Evolutionary conservation across 208 protist genomes (phyloP).

Genomic region (Trypanosoma boissoni): DNA sequence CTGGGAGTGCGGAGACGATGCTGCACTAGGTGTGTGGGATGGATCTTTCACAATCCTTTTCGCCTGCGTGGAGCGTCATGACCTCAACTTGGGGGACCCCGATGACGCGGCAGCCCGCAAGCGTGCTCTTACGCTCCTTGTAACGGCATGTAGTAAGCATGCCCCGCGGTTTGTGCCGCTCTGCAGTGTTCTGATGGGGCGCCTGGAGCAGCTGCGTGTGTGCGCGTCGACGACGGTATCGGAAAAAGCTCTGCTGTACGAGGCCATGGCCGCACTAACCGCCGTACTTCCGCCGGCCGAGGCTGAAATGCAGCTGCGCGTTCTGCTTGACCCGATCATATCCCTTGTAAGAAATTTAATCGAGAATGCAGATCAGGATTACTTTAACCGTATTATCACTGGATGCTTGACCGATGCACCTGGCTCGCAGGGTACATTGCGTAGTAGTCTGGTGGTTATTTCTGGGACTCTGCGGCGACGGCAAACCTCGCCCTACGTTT

Average conservation of each 20-base stretch:
- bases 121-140: slow-evolving; percentile 41
- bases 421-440: slow-evolving; percentile 34
- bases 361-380: slow-evolving; percentile 27
- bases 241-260: slow-evolving; percentile 65
- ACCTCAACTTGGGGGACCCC: slow-evolving; percentile 24
- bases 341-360: slow-evolving; percentile 32
- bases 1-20: slow-evolving; percentile 52
- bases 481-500: slow-evolving; percentile 40
- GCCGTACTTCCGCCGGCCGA: slow-evolving; percentile 35
- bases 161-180: slow-evolving; percentile 28
- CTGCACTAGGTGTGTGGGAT: slow-evolving; percentile 56
- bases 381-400: slow-evolving; percentile 62
- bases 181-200: slow-evolving; percentile 26
- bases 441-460: slow-evolving; percentile 44
- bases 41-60: slow-evolving; percentile 59
- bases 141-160: slow-evolving; percentile 31
- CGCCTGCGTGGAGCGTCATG: slow-evolving; percentile 23
- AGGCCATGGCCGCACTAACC: slow-evolving; percentile 59
- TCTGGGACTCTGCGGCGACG: slow-evolving; percentile 63
- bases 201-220: slow-evolving; percentile 53
- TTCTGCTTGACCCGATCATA: slow-evolving; percentile 57
- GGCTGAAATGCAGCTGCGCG: slow-evolving; percentile 43
- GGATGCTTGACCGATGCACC: slow-evolving; percentile 15
- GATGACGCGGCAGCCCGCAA: slow-evolving; percentile 34
- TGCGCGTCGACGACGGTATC: slow-evolving; percentile 8